Evolutionary conservation across 1,284 basidiomycete species (phyloP).

Genomic region (Cerioporus squamosus): DNA sequence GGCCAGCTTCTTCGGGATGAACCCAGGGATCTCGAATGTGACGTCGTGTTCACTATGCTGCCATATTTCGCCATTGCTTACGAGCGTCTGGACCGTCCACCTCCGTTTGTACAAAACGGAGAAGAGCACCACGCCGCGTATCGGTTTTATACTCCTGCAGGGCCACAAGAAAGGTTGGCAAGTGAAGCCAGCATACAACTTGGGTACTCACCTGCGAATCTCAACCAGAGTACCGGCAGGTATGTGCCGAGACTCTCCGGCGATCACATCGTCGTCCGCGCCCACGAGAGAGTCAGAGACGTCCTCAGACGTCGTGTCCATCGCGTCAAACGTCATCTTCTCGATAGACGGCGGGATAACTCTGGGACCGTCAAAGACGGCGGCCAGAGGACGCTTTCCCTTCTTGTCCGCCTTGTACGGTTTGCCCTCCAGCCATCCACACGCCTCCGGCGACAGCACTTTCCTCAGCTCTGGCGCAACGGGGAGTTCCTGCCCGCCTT

Average conservation of each 20-base stretch:
- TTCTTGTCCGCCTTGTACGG: neutral
- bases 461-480: slow-evolving; percentile 8
- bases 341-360: slow-evolving; percentile 4
- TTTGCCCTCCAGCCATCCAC: slow-evolving; percentile 14
- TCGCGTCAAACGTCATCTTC: slow-evolving; percentile 10
- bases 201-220: slow-evolving; percentile 52
- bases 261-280: slow-evolving; percentile 2
- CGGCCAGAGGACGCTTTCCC: neutral
- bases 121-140: slow-evolving; percentile 18
- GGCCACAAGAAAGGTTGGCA: neutral
- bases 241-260: slow-evolving; percentile 2
- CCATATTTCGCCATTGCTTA: slow-evolving; percentile 55
- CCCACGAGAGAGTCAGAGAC: neutral
- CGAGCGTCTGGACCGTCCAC: slow-evolving; percentile 46
- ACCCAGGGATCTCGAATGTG: slow-evolving; percentile 58
- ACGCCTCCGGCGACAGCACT: slow-evolving; percentile 18
- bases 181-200: neutral
- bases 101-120: slow-evolving; percentile 32
- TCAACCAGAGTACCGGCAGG: slow-evolving; percentile 63
- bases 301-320: neutral
- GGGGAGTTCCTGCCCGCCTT: neutral
- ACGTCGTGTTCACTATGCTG: slow-evolving; percentile 52
- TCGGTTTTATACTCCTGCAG: slow-evolving; percentile 3
- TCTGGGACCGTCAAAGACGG: neutral
- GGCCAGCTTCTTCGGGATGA: slow-evolving; percentile 51